Percentiles rank a stretch among this genome's conserved stretches.
Conservation (phyloP, 2,329 filamentous ascomycete genomes). For the Taxawa tesnikishii region DNA sequence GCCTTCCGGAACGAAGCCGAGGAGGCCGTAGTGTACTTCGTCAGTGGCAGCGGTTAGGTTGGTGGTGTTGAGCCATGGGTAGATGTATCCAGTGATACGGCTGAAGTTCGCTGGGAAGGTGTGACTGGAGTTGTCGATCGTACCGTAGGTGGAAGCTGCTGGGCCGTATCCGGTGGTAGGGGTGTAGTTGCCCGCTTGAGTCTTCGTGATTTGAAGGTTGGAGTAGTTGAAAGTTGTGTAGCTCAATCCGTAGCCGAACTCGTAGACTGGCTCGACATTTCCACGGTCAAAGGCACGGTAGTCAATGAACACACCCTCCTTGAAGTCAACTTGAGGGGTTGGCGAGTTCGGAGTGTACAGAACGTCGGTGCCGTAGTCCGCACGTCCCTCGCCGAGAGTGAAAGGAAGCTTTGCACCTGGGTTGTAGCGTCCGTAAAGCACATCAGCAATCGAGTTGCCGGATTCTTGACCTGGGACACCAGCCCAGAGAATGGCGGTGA, state of each 20-base stretch:
- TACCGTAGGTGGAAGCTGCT: constrained; percentile 49
- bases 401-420: constrained; percentile 65
- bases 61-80: constrained; percentile 56
- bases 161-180: constrained; percentile 48
- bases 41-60: constrained; percentile 42
- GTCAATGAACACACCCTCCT: constrained; percentile 67
- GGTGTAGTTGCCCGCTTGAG: constrained; percentile 37
- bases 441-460: constrained; percentile 61
- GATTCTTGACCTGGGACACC: constrained; percentile 70
- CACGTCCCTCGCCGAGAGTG: constrained; percentile 55
- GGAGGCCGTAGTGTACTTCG: constrained; percentile 48
- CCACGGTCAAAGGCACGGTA: constrained; percentile 59
- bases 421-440: constrained; percentile 66
- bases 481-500: constrained; percentile 70
- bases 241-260: constrained; percentile 65
- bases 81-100: constrained; percentile 44
- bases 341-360: constrained; percentile 55
- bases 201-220: constrained; percentile 40
- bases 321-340: constrained; percentile 58
- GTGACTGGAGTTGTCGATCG: constrained; percentile 40
- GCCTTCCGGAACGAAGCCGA: constrained; percentile 47
- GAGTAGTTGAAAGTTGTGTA: constrained; percentile 67
- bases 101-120: constrained; percentile 52
- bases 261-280: constrained; percentile 54
- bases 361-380: constrained; percentile 55